Evolutionary conservation across 305 asterid genomes (phyloP).

Genomic region (Solanum hybrid): DNA sequence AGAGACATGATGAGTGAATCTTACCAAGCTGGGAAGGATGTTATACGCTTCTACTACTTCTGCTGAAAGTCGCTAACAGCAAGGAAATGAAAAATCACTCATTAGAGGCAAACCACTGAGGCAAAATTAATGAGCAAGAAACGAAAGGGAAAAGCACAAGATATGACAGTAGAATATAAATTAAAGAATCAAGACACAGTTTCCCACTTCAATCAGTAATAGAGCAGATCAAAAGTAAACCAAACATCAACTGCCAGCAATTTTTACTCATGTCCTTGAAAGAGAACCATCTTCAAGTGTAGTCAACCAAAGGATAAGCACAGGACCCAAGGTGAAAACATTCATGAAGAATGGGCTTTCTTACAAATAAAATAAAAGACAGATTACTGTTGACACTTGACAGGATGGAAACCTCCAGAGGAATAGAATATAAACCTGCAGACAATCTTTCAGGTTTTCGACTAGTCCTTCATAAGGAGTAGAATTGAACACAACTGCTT

Average conservation of each 20-base stretch:
- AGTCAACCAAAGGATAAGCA: background rate
- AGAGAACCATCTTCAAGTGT: background rate
- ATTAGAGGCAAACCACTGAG: background rate
- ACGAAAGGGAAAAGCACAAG: background rate
- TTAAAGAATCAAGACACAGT: background rate
- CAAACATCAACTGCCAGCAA: background rate
- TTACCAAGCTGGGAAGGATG: conserved; percentile 77
- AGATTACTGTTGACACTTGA: background rate
- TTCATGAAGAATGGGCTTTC: background rate
- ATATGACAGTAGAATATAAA: background rate
- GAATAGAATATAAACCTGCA: conserved; percentile 45
- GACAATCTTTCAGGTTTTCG: conserved; percentile 51
- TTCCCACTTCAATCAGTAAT: background rate
- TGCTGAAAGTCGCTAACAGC: conserved; percentile 49
- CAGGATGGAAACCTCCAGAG: background rate
- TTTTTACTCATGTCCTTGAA: background rate
- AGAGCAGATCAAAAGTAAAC: background rate
- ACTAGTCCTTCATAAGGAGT: conserved; percentile 21
- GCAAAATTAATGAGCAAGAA: background rate
- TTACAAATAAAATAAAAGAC: background rate
- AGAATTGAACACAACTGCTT: conserved; percentile 64
- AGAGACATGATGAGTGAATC: background rate
- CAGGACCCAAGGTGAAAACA: background rate
- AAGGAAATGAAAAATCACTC: conserved; percentile 6
- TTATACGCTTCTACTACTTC: conserved; percentile 83